Percentiles rank a stretch among this genome's conserved stretches.
These are phyloP conservation scores for Dendrobium chrysotoxum DNA, from an alignment of 106 monocot genomes.

Conservation along the genomic window DNA sequence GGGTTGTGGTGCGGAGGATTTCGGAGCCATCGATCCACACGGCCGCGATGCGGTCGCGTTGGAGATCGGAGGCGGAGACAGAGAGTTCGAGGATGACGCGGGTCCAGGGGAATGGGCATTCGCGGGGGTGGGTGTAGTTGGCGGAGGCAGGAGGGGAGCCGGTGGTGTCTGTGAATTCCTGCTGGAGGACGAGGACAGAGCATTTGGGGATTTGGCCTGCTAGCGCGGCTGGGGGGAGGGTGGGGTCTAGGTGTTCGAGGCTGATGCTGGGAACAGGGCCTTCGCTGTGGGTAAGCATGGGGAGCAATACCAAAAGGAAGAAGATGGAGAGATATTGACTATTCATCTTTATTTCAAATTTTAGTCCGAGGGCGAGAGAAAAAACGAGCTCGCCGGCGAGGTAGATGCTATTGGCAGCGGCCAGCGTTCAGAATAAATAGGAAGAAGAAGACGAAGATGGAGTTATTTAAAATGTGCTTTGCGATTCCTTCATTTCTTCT, in stretches of 20 bases:
- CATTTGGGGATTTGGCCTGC: conserved; percentile 16
- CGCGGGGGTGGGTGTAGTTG: conserved; percentile 32
- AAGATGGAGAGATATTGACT: not conserved
- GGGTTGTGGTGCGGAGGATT: conserved; percentile 43
- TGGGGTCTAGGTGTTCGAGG: conserved; percentile 35
- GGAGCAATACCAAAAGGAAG: not conserved
- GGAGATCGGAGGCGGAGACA: conserved; percentile 27
- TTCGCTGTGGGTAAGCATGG: not conserved
- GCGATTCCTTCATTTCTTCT: not conserved
- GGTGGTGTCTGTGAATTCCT: conserved; percentile 38
- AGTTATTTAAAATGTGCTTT: not conserved
- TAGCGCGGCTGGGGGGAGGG: conserved; percentile 23
- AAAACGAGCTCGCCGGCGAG: no score
- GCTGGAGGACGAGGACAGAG: conserved; percentile 34
- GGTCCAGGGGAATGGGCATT: conserved; percentile 27
- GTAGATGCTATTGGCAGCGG: not conserved
- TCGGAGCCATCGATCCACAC: conserved; percentile 49
- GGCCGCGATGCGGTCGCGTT: conserved; percentile 36
- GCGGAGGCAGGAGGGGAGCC: conserved; percentile 31
- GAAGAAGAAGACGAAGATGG: not conserved
- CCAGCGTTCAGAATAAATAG: not conserved
- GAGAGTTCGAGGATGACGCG: conserved; percentile 39
- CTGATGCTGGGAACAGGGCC: not conserved
- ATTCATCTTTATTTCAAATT: not conserved
- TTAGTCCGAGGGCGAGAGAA: no score